Evolutionary conservation across 768 basidiomycete genomes (phyloP), one percentile per base, ranked within the genome.

Genomic region (Podaxis carcinomalis): DNA sequence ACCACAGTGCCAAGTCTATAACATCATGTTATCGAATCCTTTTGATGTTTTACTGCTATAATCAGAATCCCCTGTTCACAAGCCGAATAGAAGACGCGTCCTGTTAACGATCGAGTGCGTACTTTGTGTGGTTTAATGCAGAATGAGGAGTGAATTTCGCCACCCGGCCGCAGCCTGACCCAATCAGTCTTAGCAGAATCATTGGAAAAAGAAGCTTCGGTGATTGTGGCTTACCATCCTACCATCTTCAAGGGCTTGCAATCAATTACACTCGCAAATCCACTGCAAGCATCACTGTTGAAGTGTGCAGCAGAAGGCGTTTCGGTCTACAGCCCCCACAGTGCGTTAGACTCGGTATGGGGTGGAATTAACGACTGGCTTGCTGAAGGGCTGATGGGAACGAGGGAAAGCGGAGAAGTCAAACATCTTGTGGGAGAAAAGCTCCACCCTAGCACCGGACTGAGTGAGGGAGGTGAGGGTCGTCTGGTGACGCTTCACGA

Each of bases 341-440:
- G 91, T 0, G 85, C 93, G 0, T 80, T 97, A 16, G 96, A 98
- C 74, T 81, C 80, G n/a, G 86, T 91, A 1, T 80, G 83, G 66
- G 90, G 84, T 4, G 95, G 96, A 0, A 84, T 96, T 56, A 97
- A 96, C 68, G 93, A 95, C 73, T 97, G 92, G 91, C 82, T 95
- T 14, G 90, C 85, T 1, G 69, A 76, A 70, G 84, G 81, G 37
- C 70, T 83, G 36, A 73, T 83, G 63, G 75, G 73, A 51, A 73
- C 63, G 16, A 70, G 67, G 44, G 75, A 70, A 39, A 69, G 74
- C 64, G 77, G 76, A 52, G 64, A 68, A 63, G 67, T 79, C 61
- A 64, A 67, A 53, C 69, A 73, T 57, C 77, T 83, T 59, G 74
- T 69, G 61, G 74, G 66, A 52, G 77, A 78, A 67, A 80, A 79